phyloP scores from a whole-genome alignment of 306 rosid genomes.

The Ormosia emarginata region DNA sequence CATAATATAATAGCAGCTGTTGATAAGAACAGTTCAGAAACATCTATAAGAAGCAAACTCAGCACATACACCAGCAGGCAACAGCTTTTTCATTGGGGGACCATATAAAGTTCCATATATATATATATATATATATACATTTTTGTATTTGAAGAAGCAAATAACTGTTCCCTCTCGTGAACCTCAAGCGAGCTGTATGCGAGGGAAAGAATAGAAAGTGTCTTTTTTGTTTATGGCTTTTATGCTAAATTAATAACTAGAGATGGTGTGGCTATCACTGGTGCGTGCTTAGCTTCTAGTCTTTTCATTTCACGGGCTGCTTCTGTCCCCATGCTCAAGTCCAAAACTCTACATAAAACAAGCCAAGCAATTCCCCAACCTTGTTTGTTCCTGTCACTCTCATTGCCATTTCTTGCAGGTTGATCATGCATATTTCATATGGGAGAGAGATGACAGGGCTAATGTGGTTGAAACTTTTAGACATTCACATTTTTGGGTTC shows the following conservation, averaged over 20 bases:
- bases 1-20: neutral
- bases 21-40: neutral
- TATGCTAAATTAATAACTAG: neutral
- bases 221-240: neutral
- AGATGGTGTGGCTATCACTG: neutral
- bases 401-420: neutral
- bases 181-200: neutral
- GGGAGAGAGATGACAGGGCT: neutral
- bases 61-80: neutral
- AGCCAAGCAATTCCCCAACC: conserved; percentile 23
- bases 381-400: conserved; percentile 1
- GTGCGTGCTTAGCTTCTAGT: conserved; percentile 1
- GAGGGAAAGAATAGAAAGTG: neutral
- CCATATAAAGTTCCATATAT: neutral
- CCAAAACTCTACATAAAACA: neutral
- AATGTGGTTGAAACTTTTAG: neutral
- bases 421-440: neutral
- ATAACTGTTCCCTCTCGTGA: conserved; percentile 5
- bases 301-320: conserved; percentile 28
- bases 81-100: conserved; percentile 4
- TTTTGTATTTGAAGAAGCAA: neutral
- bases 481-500: neutral
- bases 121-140: neutral
- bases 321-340: neutral
- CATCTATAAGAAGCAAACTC: conserved; percentile 1